Base-by-base conservation (phyloP, 2,329 filamentous ascomycete genomes). In the Cercospora citrullina region DNA sequence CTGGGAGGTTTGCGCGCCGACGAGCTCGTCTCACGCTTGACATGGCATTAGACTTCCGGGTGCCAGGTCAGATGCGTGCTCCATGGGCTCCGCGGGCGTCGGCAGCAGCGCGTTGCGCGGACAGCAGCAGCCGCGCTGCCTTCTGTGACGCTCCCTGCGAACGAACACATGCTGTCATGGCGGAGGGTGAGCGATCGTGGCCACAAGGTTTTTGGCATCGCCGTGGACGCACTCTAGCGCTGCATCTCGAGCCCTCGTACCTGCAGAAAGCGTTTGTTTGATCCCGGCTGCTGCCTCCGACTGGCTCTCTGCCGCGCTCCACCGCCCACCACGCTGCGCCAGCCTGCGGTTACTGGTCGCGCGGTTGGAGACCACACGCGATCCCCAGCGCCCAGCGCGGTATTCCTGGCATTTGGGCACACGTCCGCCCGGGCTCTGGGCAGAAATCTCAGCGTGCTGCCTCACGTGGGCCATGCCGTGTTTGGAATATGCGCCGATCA, bases 271-370 rank as follows among this genome's bases (percentile, higher is more conserved):
- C 64, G 64, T 64, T 60, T 63, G 48, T 68, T 67, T 63, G 69
- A 68, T 72, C 71, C 71, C 66, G 66, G 67, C 60, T 51, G 60
- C 64, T 42, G 42, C 39, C 69, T 68, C 71, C 68, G 69, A 69
- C 69, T 72, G 71, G 71, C 61, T 26, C n/a, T 39, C 26, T 51
- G 39, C 58, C 39, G 23, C 66, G 61, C 61, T 33, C 36, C 57
- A 45, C 62, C 60, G 62, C 2, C 28, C 60, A 18, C n/a, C 18
- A 31, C 18, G 48, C 61, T 30, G 9, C 14, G 31, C 45, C 28
- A 51, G 30, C 48, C 18, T 21, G 48, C 62, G 21, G n/a, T 31
- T 18, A 33, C 60, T 63, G 23, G 53, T 33, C 53, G 30, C 26
- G 26, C 26, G 21, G 8, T 14, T 28, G 53, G 53, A 58, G 53